phyloP scores from a whole-genome alignment of 73 alveolate species.

The Tetrahymena thermophila region DNA sequence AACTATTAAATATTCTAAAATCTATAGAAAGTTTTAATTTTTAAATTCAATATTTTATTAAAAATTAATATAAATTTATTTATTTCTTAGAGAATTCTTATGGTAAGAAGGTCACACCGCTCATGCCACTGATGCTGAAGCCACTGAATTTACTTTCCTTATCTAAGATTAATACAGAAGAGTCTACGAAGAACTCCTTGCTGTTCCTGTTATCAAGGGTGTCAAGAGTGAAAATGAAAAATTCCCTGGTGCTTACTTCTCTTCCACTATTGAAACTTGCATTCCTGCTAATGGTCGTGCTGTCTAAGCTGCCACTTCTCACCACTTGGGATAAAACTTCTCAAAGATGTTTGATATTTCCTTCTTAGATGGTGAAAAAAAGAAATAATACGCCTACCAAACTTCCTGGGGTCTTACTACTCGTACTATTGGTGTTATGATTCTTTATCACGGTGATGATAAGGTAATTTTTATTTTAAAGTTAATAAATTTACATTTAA shows the following conservation, averaged over 20 bases:
- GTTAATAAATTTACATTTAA: not conserved
- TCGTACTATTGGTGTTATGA: conserved; percentile 90
- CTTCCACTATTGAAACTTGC: conserved; percentile 93
- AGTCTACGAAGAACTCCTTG: conserved; percentile 90
- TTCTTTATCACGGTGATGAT: conserved; percentile 98
- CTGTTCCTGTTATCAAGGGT: conserved; percentile 98
- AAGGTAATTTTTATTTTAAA: conserved; percentile 11
- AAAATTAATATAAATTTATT: too few species aligned
- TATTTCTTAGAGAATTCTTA: conserved; percentile 84
- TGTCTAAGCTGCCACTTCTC: conserved; percentile 98
- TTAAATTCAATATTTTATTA: not conserved
- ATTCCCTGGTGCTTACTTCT: conserved; percentile 97
- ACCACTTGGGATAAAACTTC: conserved; percentile 98
- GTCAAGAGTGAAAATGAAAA: conserved; percentile 95
- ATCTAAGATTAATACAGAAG: conserved; percentile 89
- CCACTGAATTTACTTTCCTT: conserved; percentile 74
- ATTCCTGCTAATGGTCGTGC: conserved; percentile 98
- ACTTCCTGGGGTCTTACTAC: conserved; percentile 99
- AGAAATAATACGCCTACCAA: conserved; percentile 89
- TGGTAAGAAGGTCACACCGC: conserved; percentile 99
- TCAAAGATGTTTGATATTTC: conserved; percentile 95
- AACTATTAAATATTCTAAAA: not conserved
- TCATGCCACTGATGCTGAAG: conserved; percentile 95
- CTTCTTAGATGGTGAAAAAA: conserved; percentile 86
- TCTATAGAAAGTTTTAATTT: not conserved